A percentile compares a stretch with the other conserved stretches of the same genome.
Evolutionary conservation across 306 rosid species (phyloP).

Genomic region (Glycine tomentella): DNA sequence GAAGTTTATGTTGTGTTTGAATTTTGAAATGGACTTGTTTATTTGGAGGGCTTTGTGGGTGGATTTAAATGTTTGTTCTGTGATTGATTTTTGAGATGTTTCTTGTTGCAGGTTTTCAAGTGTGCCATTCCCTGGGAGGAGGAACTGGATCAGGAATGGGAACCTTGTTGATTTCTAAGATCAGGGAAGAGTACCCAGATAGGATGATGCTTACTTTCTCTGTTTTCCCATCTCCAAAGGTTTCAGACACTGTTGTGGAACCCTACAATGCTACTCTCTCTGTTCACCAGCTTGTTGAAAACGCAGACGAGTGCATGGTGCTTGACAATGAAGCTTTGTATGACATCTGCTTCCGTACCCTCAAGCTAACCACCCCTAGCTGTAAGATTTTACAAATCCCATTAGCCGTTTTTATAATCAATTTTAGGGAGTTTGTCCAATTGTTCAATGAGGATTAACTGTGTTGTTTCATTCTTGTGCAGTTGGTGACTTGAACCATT

Average conservation of each 20-base stretch:
- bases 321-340: conserved; percentile 74
- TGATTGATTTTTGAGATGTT: too few species aligned
- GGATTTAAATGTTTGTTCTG: too few species aligned
- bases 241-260: conserved; percentile 74
- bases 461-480: not conserved
- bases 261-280: conserved; percentile 83
- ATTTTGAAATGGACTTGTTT: too few species aligned
- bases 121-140: conserved; percentile 81
- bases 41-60: too few species aligned
- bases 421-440: too few species aligned
- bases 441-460: not conserved
- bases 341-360: conserved; percentile 84
- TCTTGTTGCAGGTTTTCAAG: conserved; percentile 64
- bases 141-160: conserved; percentile 93
- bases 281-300: conserved; percentile 81
- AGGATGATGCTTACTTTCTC: conserved; percentile 59
- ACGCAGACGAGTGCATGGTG: conserved; percentile 70
- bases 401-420: not conserved
- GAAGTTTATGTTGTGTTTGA: not conserved
- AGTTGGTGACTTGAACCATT: conserved; percentile 82
- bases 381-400: conserved; percentile 49
- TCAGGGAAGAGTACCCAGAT: conserved; percentile 57
- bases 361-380: conserved; percentile 84
- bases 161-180: conserved; percentile 65
- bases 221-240: conserved; percentile 56